phyloP scores from a whole-genome alignment of 2,329 filamentous ascomycete genomes.

The Aspergillus costaricaensis region DNA sequence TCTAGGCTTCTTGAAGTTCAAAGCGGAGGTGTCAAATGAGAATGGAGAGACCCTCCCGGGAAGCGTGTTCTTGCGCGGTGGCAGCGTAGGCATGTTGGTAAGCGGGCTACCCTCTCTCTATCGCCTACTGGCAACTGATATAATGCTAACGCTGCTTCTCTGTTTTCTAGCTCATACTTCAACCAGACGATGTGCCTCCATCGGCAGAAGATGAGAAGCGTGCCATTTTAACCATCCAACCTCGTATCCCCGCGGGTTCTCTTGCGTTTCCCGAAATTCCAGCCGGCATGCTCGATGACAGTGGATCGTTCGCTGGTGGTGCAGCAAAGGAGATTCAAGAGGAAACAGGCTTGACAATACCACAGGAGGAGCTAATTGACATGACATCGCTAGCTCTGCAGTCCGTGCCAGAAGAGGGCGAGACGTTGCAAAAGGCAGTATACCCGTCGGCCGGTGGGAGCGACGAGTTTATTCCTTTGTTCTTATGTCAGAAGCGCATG shows the following conservation, averaged over 20 bases:
- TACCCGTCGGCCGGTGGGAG: constrained; percentile 59
- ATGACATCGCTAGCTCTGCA: constrained; percentile 55
- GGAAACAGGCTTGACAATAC: constrained; percentile 57
- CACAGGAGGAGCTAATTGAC: constrained; percentile 53
- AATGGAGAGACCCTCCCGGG: constrained; percentile 56
- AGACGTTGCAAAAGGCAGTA: constrained; percentile 51
- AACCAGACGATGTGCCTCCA: constrained; percentile 51
- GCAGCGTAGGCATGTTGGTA: constrained; percentile 60
- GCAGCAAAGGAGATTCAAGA: constrained; percentile 61
- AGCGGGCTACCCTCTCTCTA: neutral
- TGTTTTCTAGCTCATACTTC: constrained; percentile 54
- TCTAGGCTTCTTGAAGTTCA: constrained; percentile 60
- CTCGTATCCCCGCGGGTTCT: constrained; percentile 58
- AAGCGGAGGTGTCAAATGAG: constrained; percentile 56
- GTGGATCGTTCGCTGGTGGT: constrained; percentile 54
- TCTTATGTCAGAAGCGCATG: constrained; percentile 58
- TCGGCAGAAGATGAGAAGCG: constrained; percentile 47
- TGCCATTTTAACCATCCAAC: constrained; percentile 59
- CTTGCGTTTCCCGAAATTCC: constrained; percentile 59
- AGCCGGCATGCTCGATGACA: constrained; percentile 62
- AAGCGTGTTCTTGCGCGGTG: constrained; percentile 59
- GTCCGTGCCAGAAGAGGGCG: constrained; percentile 24
- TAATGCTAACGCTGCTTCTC: neutral
- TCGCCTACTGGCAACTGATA: neutral
- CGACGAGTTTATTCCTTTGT: constrained; percentile 61